phyloP scores from a whole-genome alignment of 2,329 filamentous ascomycete genomes.

The Colletotrichum liriopes region DNA sequence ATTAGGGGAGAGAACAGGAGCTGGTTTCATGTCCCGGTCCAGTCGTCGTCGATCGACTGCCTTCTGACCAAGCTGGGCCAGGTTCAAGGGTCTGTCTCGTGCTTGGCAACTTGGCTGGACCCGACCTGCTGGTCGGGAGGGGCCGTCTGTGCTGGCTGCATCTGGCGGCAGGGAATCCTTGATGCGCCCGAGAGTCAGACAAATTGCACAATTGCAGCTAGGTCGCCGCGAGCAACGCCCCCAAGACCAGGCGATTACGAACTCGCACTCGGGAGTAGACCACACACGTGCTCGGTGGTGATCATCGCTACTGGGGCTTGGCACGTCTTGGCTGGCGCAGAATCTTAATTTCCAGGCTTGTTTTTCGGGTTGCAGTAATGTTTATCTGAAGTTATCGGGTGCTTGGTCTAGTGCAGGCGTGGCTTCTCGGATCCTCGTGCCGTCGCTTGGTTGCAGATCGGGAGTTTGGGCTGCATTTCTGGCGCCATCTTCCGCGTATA shows the following conservation, averaged over 20 bases:
- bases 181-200: conserved; percentile 1
- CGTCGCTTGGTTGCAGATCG: conserved; percentile 13
- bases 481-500: not conserved
- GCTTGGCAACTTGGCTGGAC: conserved; percentile 14
- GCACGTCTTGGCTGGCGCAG: conserved; percentile 26
- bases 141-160: conserved; percentile 31
- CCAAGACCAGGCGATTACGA: not conserved
- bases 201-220: conserved; percentile 7
- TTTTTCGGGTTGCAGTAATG: not conserved
- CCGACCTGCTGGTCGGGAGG: conserved; percentile 37
- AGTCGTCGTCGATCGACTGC: conserved; percentile 2
- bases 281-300: conserved; percentile 4
- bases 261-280: not conserved
- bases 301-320: conserved; percentile 14
- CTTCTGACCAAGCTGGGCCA: conserved; percentile 2
- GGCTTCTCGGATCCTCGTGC: conserved; percentile 2
- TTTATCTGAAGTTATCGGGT: conserved; percentile 24
- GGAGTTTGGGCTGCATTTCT: not conserved
- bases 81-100: not conserved
- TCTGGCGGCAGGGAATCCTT: conserved; percentile 21
- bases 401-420: conserved; percentile 17
- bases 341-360: not conserved
- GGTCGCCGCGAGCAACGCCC: conserved; percentile 4
- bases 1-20: not conserved
- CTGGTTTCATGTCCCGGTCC: conserved; percentile 27